These are phyloP conservation scores for Bipolaris cookei DNA, from an alignment of 2,329 filamentous ascomycete species.

Conservation along the genomic window DNA sequence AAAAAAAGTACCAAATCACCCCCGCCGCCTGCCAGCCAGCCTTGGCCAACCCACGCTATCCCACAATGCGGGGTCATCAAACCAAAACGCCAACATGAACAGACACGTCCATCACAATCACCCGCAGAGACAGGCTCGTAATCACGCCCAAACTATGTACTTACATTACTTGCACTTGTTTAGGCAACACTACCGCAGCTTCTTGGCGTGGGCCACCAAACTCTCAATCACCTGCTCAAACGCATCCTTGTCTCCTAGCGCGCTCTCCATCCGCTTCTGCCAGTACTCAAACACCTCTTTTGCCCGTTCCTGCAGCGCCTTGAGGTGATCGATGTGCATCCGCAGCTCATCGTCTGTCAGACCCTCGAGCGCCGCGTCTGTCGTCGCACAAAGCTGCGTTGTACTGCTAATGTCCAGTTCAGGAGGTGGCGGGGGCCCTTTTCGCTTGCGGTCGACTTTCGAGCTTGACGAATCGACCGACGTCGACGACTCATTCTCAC, in stretches of 20 bases:
- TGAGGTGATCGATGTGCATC: slow-evolving; percentile 71
- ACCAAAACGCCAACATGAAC: background rate
- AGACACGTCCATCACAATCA: background rate
- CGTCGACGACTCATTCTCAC: slow-evolving; percentile 47
- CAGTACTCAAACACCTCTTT: slow-evolving; percentile 85
- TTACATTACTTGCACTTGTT: background rate
- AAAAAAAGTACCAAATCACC: background rate
- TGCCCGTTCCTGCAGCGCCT: slow-evolving; percentile 72
- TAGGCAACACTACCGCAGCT: slow-evolving; percentile 65
- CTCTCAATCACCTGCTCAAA: slow-evolving; percentile 98
- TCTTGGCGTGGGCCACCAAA: slow-evolving; percentile 86
- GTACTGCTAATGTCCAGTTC: slow-evolving; percentile 80
- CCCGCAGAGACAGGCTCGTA: background rate
- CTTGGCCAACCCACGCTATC: background rate
- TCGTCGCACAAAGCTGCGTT: slow-evolving; percentile 79
- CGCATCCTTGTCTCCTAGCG: slow-evolving; percentile 87
- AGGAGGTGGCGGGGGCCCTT: slow-evolving; percentile 71
- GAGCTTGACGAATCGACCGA: slow-evolving; percentile 49
- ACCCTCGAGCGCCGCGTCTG: slow-evolving; percentile 79
- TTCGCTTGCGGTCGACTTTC: slow-evolving; percentile 53
- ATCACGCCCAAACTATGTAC: background rate
- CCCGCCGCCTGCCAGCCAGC: background rate
- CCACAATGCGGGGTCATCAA: background rate
- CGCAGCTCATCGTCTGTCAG: slow-evolving; percentile 79
- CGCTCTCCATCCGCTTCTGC: slow-evolving; percentile 83